Evolutionary conservation across 1,284 basidiomycete species (phyloP), one percentile per base, ranked within the genome.

Genomic region (Xerocomus amazonicus): DNA sequence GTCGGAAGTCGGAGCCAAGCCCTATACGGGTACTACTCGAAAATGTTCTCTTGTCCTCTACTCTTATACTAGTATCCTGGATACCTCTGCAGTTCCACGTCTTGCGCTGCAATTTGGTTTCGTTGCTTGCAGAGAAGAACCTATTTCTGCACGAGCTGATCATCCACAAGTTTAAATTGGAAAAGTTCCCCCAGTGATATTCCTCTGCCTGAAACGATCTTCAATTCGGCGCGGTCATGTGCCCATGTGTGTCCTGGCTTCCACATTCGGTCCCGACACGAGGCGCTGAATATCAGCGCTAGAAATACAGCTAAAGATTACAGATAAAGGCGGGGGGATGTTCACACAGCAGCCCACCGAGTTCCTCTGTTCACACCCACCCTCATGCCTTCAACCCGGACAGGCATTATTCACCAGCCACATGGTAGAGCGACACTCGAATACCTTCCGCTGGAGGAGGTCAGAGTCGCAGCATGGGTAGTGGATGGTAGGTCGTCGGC

Each of bases 381-480:
- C 28, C 3, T 3, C 43, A 65, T 62, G 57, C 32, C 61, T 42
- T 47, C 57, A 17, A 23, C 39, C 2, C 56, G 33, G 37, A 41
- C 66, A 45, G 76, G 77, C 17, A 72, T 79, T 19, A 60, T 70
- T 9, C 69, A 77, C 58, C 63, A 63, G 35, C 50, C 53, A 43
- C 33, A 41, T 49, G 43, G 63, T 57, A 51, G 62, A 60, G 43
- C 48, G 40, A 45, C 54, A 14, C 43, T 63, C 12, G 54, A 61
- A 10, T 61, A 73, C 57, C 68, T 81, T 2, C 62, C 71, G 1
- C 65, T 82, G 0, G 69, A 76, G 48, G 66, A 77, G 46, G 69
- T 79, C 13, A 58, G 36, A 1, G 68, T 74, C 7, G 66, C 66
- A 14, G 73, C 67, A 0, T 60, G 73, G 38, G 68, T 81, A 1